Conservation (phyloP, 495 filamentous ascomycete species). For the Parachaetomium inaequale region DNA sequence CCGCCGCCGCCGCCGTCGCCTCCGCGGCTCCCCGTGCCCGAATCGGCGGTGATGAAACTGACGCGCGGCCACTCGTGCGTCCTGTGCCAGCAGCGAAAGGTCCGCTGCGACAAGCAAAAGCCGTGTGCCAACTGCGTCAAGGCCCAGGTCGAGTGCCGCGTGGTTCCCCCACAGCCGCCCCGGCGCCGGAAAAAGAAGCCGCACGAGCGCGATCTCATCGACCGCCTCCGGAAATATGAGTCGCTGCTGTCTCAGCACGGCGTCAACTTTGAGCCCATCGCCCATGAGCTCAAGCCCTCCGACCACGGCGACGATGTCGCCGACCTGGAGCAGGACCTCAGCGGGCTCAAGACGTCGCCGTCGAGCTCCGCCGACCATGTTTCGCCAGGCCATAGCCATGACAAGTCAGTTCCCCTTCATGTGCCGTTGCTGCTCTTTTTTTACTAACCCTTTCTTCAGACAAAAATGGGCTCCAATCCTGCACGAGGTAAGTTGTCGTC, state of each 20-base stretch:
- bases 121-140: conserved; percentile 65
- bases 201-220: conserved; percentile 49
- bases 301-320: conserved; percentile 47
- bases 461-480: conserved; percentile 42
- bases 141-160: conserved; percentile 56
- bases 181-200: conserved; percentile 57
- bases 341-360: conserved; percentile 39
- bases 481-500: conserved; percentile 38
- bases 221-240: conserved; percentile 55
- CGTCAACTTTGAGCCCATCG: conserved; percentile 45
- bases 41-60: conserved; percentile 46
- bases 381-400: conserved; percentile 30
- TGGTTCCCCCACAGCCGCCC: conserved; percentile 56
- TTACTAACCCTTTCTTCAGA: conserved; percentile 13
- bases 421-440: no score
- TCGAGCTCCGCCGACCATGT: conserved; percentile 32
- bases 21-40: conserved; percentile 28
- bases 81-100: conserved; percentile 63
- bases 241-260: conserved; percentile 50
- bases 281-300: conserved; percentile 40
- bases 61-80: conserved; percentile 59
- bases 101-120: conserved; percentile 62
- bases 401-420: conserved; percentile 27
- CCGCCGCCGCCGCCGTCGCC: conserved; percentile 38
- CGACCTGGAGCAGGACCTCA: conserved; percentile 48